Conservation (phyloP, 2,329 filamentous ascomycete species). For the Colletotrichum somersetense region DNA sequence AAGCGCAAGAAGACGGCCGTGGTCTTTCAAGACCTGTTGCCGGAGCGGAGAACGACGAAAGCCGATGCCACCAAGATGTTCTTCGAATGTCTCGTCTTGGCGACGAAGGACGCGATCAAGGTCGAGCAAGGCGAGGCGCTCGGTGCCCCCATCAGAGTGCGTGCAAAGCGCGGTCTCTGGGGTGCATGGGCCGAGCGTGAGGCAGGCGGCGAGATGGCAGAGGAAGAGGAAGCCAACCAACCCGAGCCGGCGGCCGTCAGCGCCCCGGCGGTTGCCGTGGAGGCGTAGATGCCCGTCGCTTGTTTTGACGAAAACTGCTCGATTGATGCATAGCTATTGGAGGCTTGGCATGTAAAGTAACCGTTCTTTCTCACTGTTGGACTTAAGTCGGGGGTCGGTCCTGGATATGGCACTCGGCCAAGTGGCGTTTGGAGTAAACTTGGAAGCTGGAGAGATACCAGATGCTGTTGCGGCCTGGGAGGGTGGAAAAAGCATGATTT, state of each 20-base stretch:
- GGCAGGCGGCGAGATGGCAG: conserved; percentile 72
- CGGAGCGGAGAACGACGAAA: conserved; percentile 82
- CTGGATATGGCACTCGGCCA: conserved; percentile 40
- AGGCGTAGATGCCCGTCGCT: conserved; percentile 47
- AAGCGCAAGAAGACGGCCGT: conserved; percentile 82
- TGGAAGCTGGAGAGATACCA: conserved; percentile 43
- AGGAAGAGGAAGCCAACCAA: conserved; percentile 58
- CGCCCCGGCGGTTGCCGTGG: conserved; percentile 52
- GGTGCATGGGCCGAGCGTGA: conserved; percentile 92
- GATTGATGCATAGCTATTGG: conserved; percentile 42
- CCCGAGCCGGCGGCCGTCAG: conserved; percentile 48
- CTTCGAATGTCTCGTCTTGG: conserved; percentile 94
- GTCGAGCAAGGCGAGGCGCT: conserved; percentile 87
- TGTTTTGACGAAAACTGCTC: conserved; percentile 32
- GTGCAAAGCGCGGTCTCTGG: conserved; percentile 96
- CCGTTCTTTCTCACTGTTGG: conserved; percentile 42
- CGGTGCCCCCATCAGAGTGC: conserved; percentile 84
- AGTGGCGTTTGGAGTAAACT: conserved; percentile 44
- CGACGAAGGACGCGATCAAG: conserved; percentile 98
- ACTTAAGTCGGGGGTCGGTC: conserved; percentile 36
- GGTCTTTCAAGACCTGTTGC: conserved; percentile 91
- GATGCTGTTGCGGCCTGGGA: conserved; percentile 41
- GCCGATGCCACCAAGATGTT: conserved; percentile 99
- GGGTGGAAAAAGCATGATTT: conserved; percentile 39
- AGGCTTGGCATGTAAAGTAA: conserved; percentile 40